Base-by-base conservation (phyloP, 2,329 filamentous ascomycete species). In the Fusarium acutatum region DNA sequence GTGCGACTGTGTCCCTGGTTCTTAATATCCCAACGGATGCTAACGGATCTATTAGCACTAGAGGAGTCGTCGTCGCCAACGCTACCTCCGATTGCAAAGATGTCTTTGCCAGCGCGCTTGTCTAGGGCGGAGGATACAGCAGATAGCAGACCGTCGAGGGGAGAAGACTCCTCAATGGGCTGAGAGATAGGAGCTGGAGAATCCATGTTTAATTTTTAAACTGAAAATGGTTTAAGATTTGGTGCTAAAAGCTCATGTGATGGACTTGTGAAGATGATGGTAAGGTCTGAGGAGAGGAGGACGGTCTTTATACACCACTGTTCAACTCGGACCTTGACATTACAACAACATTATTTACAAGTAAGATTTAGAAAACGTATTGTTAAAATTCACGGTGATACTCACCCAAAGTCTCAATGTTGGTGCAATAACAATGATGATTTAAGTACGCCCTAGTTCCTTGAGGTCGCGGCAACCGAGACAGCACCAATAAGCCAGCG, bases 81-180 rank as follows among this genome's bases (percentile, higher is more conserved):
- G 20, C 30, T 59, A 5, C 69, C 69, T 26, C 56, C 69, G 1
- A 72, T 72, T 32, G 59, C 69, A 24, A 72, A 72, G 1, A 72
- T 53, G 22, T 52, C 64, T 22, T 58, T 60, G n/a, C 35, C 63
- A 4, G 66, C 54, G 6, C 24, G 50, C 9, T 52, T 37, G 10
- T 49, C 38, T 0, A 72, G 7, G 5, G 49, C 49, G 0, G 47
- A 64, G 12, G 40, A 57, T 1, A 72, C 69, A 6, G 20, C 24
- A 2, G 35, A 28, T 14, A 72, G 24, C 15, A 72, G 59, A 4
- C 18, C 18, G 1, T 46, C 1, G 7, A 60, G 11, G 1, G 43
- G 17, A 1, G 52, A 20, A 28, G 59, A 5, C 2, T 10, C n/a
- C 1, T 12, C 32, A 2, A 5, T 2, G 1, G 14, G 0, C 6